Evolutionary conservation across 164 flowering plant species (phyloP).

Genomic region (Magnolia changhungtana): DNA sequence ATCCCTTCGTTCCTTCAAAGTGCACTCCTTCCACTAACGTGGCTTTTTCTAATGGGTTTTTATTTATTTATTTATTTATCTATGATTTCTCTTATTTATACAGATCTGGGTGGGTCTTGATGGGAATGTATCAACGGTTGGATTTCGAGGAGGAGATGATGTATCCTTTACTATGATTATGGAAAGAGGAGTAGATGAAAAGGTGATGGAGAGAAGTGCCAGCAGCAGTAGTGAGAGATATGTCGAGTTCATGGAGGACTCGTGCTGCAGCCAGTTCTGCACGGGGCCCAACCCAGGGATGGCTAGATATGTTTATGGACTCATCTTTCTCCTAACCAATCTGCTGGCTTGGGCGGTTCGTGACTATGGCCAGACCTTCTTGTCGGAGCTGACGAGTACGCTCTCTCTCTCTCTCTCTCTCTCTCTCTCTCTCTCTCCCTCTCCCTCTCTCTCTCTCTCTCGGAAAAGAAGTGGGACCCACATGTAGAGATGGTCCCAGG

Average conservation of each 20-base stretch:
- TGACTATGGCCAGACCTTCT: slow-evolving; percentile 54
- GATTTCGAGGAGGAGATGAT: neutral
- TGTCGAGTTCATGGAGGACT: slow-evolving; percentile 27
- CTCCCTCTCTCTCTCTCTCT: no score
- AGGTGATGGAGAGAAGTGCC: slow-evolving; percentile 5
- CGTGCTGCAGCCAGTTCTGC: slow-evolving; percentile 60
- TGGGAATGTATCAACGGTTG: neutral
- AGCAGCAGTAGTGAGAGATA: slow-evolving; percentile 19
- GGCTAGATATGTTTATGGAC: slow-evolving; percentile 76
- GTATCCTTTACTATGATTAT: neutral
- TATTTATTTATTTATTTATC: neutral
- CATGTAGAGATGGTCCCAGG: no score
- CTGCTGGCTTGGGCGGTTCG: slow-evolving; percentile 78
- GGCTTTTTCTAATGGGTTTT: neutral
- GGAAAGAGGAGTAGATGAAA: neutral
- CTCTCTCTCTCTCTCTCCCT: no score
- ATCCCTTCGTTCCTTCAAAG: neutral
- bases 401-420: neutral
- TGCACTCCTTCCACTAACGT: neutral
- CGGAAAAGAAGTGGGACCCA: no score
- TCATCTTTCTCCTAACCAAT: slow-evolving; percentile 59
- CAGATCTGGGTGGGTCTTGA: neutral
- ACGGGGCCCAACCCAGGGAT: slow-evolving; percentile 77
- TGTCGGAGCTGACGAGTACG: slow-evolving; percentile 66
- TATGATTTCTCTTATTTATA: neutral